These are phyloP conservation scores for Plenodomus tracheiphilus DNA, from an alignment of 2,329 filamentous ascomycete genomes.

Conservation along the genomic window DNA sequence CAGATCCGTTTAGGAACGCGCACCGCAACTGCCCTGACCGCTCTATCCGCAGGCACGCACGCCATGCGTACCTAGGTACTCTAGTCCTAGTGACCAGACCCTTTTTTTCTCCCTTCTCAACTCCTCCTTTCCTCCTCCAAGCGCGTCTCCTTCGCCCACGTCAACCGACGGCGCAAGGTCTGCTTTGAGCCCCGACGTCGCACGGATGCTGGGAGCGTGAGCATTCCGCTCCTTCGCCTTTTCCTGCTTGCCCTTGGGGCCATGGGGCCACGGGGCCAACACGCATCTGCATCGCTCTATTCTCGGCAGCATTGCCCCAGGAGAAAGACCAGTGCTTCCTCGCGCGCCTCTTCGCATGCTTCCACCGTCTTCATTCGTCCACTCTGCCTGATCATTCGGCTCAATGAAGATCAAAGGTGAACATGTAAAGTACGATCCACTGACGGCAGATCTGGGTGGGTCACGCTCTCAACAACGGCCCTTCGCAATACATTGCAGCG, in stretches of 20 bases:
- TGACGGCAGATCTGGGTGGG: not conserved
- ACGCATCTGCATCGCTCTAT: slow-evolving; percentile 4
- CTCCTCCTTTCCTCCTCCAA: not conserved
- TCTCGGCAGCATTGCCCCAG: slow-evolving; percentile 4
- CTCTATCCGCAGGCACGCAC: slow-evolving; percentile 13
- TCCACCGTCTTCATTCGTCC: not conserved
- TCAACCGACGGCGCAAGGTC: not conserved
- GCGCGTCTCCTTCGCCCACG: not conserved
- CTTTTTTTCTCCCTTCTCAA: not conserved
- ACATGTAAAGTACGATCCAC: not conserved
- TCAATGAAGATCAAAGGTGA: not conserved
- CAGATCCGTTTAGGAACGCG: slow-evolving; percentile 13
- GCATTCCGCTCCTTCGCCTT: slow-evolving; percentile 1
- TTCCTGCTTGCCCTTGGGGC: slow-evolving; percentile 3
- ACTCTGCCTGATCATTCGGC: not conserved
- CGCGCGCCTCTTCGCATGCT: slow-evolving; percentile 1
- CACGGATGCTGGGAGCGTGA: slow-evolving; percentile 3
- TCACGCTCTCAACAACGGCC: slow-evolving; percentile 4
- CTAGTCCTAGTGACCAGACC: slow-evolving; percentile 1
- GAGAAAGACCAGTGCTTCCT: slow-evolving; percentile 1
- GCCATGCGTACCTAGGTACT: not conserved
- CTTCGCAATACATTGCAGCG: slow-evolving; percentile 8
- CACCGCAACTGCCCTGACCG: slow-evolving; percentile 7
- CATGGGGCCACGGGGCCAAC: slow-evolving; percentile 1
- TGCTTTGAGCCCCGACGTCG: slow-evolving; percentile 1